Conservation (phyloP, 345 rosid species). For the Eutrema yunnanense region DNA sequence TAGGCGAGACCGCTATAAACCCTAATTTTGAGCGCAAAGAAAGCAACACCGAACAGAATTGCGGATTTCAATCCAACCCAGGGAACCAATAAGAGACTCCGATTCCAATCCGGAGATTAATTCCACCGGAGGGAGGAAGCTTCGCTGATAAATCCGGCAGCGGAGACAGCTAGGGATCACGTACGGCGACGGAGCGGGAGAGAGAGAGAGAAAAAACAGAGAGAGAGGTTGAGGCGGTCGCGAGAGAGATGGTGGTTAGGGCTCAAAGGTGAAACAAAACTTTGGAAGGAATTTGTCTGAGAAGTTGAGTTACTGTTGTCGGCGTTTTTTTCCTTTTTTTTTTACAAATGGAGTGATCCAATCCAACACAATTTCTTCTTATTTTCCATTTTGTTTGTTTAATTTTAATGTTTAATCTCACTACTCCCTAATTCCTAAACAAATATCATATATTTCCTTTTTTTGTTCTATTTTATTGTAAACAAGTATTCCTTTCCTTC, state of each 20-base stretch:
- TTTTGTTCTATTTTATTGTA: not conserved
- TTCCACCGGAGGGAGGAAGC: slow-evolving; percentile 1
- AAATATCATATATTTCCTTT: not conserved
- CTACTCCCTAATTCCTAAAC: not conserved
- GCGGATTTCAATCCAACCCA: not conserved
- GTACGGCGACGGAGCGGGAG: not conserved
- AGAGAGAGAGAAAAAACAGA: not conserved
- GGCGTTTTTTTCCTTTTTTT: slow-evolving; percentile 10
- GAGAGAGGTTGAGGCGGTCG: slow-evolving; percentile 17
- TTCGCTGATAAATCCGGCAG: not conserved
- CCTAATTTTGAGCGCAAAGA: slow-evolving; percentile 21
- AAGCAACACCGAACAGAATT: not conserved
- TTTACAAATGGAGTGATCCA: not conserved
- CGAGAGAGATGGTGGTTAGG: slow-evolving; percentile 17
- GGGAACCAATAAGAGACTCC: not conserved
- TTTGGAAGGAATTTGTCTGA: not conserved
- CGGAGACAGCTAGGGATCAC: slow-evolving; percentile 9
- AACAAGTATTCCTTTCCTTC: not conserved
- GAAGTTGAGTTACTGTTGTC: slow-evolving; percentile 20
- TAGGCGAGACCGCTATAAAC: slow-evolving; percentile 34
- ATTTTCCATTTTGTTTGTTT: not conserved
- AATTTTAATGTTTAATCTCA: not conserved
- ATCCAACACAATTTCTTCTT: not conserved
- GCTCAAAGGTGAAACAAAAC: not conserved
- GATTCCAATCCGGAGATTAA: not conserved